Base-by-base conservation (phyloP, 495 filamentous ascomycete genomes). In the Xylaria flabelliformis region DNA sequence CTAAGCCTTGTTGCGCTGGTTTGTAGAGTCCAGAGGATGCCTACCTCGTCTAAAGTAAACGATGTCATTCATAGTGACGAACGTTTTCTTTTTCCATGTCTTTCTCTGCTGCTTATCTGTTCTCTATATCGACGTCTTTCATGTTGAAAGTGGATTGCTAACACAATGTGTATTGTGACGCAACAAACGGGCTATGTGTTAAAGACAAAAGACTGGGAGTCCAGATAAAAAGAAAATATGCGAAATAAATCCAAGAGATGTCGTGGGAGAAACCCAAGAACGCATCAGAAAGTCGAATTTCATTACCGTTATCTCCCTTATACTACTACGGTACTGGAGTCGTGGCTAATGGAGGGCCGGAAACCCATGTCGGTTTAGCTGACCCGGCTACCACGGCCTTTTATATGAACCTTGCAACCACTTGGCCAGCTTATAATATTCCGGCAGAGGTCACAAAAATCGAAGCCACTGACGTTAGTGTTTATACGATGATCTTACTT, bases 1-100 rank as follows among this genome's bases (percentile, higher is more conserved):
- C n/a, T 3, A 66, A 44, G 29, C 48, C 64, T 66, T 12, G n/a
- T 67, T n/a, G 46, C 26, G n/a, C n/a, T 58, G 29, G 55, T 17
- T 34, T 34, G 29, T 59, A 59, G 56, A 32, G 32, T 10, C 32
- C 19, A 32, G 26, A 26, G 21, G 55, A 34, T 6, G 29, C 19
- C 29, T 59, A 59, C 13, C 32, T 58, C 29, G 50, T 59, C 32
- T 8, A 12, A 21, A 10, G 58, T 32, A 61, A 61, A 64, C 39
- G 26, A 26, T 44, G n/a, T 42, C n/a, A 64, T 64, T 64, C 61
- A 64, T 44, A 26, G 10, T 29, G 39, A 44, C 10, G 21, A 44
- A n/a, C 19, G n/a, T 4, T 34, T 44, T 44, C 13, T 36, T 29
- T 64, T 21, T 17, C 9, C 36, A 13, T 21, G n/a, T 5, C 58